These are phyloP conservation scores for Fusarium keratoplasticum DNA, from an alignment of 2,329 filamentous ascomycete genomes.

Conservation along the genomic window DNA sequence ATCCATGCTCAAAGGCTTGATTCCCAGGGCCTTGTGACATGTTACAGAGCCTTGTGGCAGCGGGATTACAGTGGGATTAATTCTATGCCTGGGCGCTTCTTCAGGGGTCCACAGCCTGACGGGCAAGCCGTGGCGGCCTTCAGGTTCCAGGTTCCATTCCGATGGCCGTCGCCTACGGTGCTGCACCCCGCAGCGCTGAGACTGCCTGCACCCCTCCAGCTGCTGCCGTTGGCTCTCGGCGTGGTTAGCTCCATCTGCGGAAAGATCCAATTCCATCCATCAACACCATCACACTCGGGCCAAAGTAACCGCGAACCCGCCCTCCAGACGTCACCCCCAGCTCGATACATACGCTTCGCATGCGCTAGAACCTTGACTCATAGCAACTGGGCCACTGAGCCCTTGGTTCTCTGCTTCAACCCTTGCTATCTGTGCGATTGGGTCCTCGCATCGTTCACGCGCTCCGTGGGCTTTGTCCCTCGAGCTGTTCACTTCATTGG, in stretches of 20 bases:
- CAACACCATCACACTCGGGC: conserved; percentile 21
- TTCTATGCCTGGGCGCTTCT: not conserved
- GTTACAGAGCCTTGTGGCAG: not conserved
- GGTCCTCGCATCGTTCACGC: not conserved
- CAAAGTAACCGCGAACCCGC: conserved; percentile 7
- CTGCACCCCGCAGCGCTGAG: conserved; percentile 32
- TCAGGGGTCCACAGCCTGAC: not conserved
- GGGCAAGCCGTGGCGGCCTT: not conserved
- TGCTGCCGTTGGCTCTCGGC: conserved; percentile 6
- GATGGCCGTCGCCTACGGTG: not conserved
- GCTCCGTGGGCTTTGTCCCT: conserved; percentile 9
- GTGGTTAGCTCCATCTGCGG: conserved; percentile 18
- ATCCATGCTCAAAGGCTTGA: not conserved
- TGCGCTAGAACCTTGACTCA: not conserved
- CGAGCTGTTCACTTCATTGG: not conserved
- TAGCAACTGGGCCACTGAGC: not conserved
- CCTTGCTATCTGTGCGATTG: conserved; percentile 2
- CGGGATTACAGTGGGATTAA: not conserved
- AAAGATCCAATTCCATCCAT: conserved; percentile 18
- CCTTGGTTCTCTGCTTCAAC: not conserved
- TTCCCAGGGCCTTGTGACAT: not conserved
- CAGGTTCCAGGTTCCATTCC: not conserved
- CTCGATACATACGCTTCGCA: not conserved
- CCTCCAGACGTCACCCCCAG: not conserved
- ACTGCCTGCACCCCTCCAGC: conserved; percentile 37